A percentile compares a stretch with the other conserved stretches of the same genome.
Evolutionary conservation across 176 grass and related monocot species (phyloP).

Genomic region (Dactylis glomerata): DNA sequence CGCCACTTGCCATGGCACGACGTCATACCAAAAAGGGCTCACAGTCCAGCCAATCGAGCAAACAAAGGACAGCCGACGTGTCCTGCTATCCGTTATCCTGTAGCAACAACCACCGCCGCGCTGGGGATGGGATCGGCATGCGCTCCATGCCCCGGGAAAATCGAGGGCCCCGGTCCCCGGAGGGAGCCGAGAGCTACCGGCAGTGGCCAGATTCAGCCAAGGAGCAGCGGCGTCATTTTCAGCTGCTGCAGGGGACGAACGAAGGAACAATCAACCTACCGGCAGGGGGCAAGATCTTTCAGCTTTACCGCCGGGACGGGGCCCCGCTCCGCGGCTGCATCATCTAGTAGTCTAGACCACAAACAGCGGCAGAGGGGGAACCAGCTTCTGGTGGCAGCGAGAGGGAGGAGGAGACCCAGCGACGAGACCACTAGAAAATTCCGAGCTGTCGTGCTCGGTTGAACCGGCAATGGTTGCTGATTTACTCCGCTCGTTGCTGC

Average conservation of each 20-base stretch:
- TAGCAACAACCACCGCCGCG: background rate
- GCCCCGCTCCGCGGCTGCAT: background rate
- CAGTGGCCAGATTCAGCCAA: constrained; percentile 29
- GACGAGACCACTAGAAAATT: constrained; percentile 15
- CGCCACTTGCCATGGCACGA: background rate
- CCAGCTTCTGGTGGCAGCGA: background rate
- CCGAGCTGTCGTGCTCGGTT: constrained; percentile 14
- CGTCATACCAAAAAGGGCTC: background rate
- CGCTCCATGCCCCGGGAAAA: background rate
- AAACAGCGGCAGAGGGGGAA: background rate
- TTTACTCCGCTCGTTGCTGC: constrained; percentile 18
- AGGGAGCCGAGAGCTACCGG: background rate
- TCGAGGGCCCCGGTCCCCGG: background rate
- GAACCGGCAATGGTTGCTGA: constrained; percentile 40
- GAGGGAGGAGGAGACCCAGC: background rate
- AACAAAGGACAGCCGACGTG: background rate
- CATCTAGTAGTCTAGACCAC: constrained; percentile 15
- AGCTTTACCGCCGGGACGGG: background rate
- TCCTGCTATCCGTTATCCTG: background rate
- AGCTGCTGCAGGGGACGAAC: background rate
- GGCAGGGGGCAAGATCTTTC: constrained; percentile 21
- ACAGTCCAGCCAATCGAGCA: background rate
- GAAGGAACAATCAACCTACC: background rate
- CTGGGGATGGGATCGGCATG: background rate
- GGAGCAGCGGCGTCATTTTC: constrained; percentile 33